A percentile compares a stretch with the other conserved stretches of the same genome.
phyloP scores from a whole-genome alignment of 1,284 basidiomycete genomes.

The Malassezia dermatis region DNA sequence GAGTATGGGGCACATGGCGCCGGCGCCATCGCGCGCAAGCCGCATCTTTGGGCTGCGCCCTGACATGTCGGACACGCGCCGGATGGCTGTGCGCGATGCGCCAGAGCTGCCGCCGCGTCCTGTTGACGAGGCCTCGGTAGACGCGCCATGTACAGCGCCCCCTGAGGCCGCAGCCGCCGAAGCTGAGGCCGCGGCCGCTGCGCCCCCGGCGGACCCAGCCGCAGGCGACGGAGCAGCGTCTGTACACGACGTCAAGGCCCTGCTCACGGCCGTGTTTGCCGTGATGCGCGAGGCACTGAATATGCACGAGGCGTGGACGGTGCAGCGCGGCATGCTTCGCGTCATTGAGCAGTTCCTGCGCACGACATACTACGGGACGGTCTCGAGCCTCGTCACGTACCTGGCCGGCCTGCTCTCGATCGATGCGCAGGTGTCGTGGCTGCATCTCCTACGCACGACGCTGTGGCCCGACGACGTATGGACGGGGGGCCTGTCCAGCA shows the following conservation, averaged over 20 bases:
- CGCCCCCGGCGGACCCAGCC: background rate
- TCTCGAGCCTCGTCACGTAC: constrained; percentile 36
- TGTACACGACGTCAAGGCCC: constrained; percentile 36
- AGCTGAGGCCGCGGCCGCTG: too few species aligned
- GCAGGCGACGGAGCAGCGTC: constrained; percentile 18
- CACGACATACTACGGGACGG: constrained; percentile 37
- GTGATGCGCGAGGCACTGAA: constrained; percentile 47
- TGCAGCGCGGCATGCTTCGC: constrained; percentile 45
- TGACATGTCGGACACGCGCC: background rate
- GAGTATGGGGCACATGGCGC: constrained; percentile 16
- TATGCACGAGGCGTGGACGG: constrained; percentile 44
- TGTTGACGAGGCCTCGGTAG: background rate
- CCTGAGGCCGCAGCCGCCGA: too few species aligned
- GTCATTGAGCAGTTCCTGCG: constrained; percentile 46
- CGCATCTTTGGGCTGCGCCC: constrained; percentile 7
- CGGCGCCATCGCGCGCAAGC: constrained; percentile 1
- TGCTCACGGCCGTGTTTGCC: constrained; percentile 45
- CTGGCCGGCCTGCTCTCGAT: constrained; percentile 29
- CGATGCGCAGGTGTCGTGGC: constrained; percentile 31
- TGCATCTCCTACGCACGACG: constrained; percentile 23
- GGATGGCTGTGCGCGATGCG: background rate
- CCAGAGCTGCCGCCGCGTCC: background rate
- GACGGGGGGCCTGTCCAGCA: background rate
- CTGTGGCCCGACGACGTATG: constrained; percentile 40
- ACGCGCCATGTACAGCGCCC: too few species aligned